phyloP scores from a whole-genome alignment of 345 rosid genomes.

The Populus euphratica region DNA sequence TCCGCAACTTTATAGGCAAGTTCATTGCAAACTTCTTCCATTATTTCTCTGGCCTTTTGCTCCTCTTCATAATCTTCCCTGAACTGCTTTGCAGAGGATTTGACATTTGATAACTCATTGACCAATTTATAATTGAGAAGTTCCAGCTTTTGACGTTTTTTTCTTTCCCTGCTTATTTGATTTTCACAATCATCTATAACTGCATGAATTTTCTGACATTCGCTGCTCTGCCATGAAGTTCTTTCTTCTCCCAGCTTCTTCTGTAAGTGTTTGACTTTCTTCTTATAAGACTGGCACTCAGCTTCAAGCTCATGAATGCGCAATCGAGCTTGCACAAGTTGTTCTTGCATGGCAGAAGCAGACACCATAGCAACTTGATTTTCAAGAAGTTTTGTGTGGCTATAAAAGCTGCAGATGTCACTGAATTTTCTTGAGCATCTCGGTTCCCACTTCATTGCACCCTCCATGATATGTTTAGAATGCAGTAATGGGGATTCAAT shows the following conservation, averaged over 20 bases:
- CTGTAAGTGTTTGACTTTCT: constrained; percentile 4
- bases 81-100: constrained; percentile 16
- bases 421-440: background rate
- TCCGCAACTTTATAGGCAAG: constrained; percentile 24
- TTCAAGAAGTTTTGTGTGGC: background rate
- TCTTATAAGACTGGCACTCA: background rate
- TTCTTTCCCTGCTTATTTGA: constrained; percentile 9
- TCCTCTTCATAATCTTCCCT: constrained; percentile 19
- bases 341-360: constrained; percentile 5
- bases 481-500: constrained; percentile 12
- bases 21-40: constrained; percentile 28
- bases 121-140: constrained; percentile 14
- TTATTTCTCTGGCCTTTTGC: constrained; percentile 14
- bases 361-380: background rate
- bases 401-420: background rate
- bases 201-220: constrained; percentile 9
- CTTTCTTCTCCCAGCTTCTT: constrained; percentile 14
- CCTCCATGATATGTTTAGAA: constrained; percentile 11
- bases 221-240: background rate
- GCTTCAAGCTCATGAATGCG: constrained; percentile 13
- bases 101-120: constrained; percentile 3
- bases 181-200: background rate
- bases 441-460: constrained; percentile 19
- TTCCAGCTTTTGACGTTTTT: constrained; percentile 7
- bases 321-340: background rate